phyloP scores from a whole-genome alignment of 805 yeast species.

The Ogataea nitratoaversa region DNA sequence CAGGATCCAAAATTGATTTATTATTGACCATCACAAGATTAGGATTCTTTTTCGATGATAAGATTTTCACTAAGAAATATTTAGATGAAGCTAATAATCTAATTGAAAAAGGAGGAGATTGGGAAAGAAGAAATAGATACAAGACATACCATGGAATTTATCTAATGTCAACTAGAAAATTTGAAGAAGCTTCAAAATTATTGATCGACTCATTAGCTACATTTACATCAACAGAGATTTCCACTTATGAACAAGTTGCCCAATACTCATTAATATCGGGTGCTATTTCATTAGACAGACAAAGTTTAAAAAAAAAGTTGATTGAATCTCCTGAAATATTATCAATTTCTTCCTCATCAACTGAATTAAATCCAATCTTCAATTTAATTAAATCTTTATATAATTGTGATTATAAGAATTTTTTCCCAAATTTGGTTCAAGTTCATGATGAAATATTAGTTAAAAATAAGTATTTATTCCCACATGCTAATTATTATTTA shows the following conservation, averaged over 20 bases:
- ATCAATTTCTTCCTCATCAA: constrained; percentile 68
- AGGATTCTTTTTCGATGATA: constrained; percentile 87
- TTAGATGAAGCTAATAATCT: constrained; percentile 67
- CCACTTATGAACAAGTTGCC: constrained; percentile 86
- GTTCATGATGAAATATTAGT: constrained; percentile 72
- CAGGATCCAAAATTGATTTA: constrained; percentile 89
- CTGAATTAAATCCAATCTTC: constrained; percentile 72
- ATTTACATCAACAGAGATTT: constrained; percentile 86
- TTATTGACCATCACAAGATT: constrained; percentile 76
- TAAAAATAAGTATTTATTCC: constrained; percentile 59
- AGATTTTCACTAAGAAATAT: constrained; percentile 60
- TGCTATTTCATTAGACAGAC: constrained; percentile 74
- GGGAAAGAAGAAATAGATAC: constrained; percentile 96
- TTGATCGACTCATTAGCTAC: constrained; percentile 91
- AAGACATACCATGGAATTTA: constrained; percentile 89
- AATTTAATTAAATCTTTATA: constrained; percentile 82
- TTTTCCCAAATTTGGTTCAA: constrained; percentile 71
- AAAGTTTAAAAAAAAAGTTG: constrained; percentile 75
- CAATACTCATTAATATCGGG: constrained; percentile 88
- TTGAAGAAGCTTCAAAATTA: constrained; percentile 77
- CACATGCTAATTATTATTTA: constrained; percentile 79
- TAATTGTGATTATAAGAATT: constrained; percentile 79
- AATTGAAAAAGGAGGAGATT: constrained; percentile 96
- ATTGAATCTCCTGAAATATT: constrained; percentile 93
- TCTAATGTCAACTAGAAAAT: constrained; percentile 78